Percentiles rank a stretch among this genome's conserved stretches.
These are phyloP conservation scores for Parascedosporium putredinis DNA, from an alignment of 2,329 filamentous ascomycete genomes.

Conservation along the genomic window DNA sequence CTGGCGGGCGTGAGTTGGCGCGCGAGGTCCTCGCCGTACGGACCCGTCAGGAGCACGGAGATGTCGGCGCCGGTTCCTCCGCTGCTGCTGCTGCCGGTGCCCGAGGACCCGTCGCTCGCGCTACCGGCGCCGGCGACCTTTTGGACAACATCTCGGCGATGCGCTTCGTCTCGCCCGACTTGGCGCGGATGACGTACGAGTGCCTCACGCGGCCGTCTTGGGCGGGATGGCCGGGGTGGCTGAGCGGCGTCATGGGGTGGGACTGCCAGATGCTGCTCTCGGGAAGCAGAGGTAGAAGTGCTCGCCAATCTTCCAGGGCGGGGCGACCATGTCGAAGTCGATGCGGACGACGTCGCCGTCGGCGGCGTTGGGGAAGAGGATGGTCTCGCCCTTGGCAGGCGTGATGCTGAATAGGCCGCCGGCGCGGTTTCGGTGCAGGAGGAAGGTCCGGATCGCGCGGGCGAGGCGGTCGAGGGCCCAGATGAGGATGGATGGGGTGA, in stretches of 20 bases:
- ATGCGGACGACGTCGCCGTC: slow-evolving; percentile 54
- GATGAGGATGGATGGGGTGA: slow-evolving; percentile 54
- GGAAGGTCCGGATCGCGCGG: slow-evolving; percentile 44
- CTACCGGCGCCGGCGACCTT: slow-evolving; percentile 17
- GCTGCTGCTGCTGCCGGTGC: too few species aligned
- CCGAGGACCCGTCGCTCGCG: slow-evolving; percentile 5
- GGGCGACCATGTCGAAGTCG: slow-evolving; percentile 52
- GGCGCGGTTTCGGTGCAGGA: slow-evolving; percentile 48
- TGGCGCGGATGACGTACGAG: slow-evolving; percentile 47
- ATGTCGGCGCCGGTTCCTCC: slow-evolving; percentile 21
- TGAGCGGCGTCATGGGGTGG: slow-evolving; percentile 59
- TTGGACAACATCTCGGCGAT: slow-evolving; percentile 34
- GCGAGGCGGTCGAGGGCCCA: slow-evolving; percentile 55
- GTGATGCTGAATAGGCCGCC: slow-evolving; percentile 11
- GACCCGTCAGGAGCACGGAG: slow-evolving; percentile 49
- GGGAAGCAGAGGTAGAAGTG: slow-evolving; percentile 63
- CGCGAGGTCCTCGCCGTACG: slow-evolving; percentile 46
- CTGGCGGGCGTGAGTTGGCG: slow-evolving; percentile 28
- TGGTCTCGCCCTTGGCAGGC: slow-evolving; percentile 21
- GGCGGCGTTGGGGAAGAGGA: slow-evolving; percentile 43
- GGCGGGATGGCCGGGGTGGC: slow-evolving; percentile 31
- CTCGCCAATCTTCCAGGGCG: slow-evolving; percentile 54
- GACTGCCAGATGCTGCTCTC: slow-evolving; percentile 60
- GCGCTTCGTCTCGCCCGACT: slow-evolving; percentile 48
- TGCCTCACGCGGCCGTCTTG: slow-evolving; percentile 35